Percentiles rank a stretch among this genome's conserved stretches.
Evolutionary conservation across 768 basidiomycete species (phyloP).

Genomic region (Tricholomella constricta): DNA sequence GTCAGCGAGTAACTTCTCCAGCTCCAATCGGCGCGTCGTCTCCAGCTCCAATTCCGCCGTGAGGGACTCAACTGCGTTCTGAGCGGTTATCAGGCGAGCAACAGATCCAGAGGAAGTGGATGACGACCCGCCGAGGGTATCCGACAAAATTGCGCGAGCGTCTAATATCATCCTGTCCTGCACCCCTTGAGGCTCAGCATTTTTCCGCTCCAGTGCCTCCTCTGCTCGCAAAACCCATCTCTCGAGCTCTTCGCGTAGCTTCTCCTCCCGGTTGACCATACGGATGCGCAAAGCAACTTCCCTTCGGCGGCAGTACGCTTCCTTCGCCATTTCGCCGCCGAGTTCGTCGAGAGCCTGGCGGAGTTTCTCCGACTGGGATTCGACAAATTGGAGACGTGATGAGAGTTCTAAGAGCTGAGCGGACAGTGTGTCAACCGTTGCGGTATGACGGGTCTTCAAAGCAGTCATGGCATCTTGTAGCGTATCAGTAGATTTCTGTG

Average conservation of each 20-base stretch:
- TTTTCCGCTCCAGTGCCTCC: slow-evolving; percentile 36
- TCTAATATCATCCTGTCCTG: slow-evolving; percentile 23
- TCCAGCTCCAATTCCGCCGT: slow-evolving; percentile 60
- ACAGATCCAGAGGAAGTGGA: slow-evolving; percentile 44
- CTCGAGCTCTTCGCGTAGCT: slow-evolving; percentile 51
- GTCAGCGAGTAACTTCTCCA: slow-evolving; percentile 36
- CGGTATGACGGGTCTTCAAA: slow-evolving; percentile 61
- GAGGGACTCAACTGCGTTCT: slow-evolving; percentile 52
- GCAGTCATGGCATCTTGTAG: slow-evolving; percentile 63
- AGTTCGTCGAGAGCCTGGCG: slow-evolving; percentile 67
- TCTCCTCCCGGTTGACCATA: slow-evolving; percentile 67
- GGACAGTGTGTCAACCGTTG: slow-evolving; percentile 59
- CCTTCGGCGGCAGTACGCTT: slow-evolving; percentile 69
- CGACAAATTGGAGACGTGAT: slow-evolving; percentile 44
- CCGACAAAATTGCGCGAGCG: slow-evolving; percentile 25
- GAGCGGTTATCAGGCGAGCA: slow-evolving; percentile 52
- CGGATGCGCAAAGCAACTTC: slow-evolving; percentile 69
- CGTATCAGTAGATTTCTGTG: slow-evolving; percentile 68
- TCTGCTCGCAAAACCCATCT: slow-evolving; percentile 57
- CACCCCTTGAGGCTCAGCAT: slow-evolving; percentile 17
- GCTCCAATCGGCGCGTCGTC: slow-evolving; percentile 46
- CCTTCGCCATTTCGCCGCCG: slow-evolving; percentile 68
- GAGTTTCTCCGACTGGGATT: slow-evolving; percentile 47
- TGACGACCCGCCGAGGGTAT: slow-evolving; percentile 22
- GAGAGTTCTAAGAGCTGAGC: slow-evolving; percentile 49